phyloP scores from a whole-genome alignment of 1,284 basidiomycete genomes.

The Xanthoconium separans region DNA sequence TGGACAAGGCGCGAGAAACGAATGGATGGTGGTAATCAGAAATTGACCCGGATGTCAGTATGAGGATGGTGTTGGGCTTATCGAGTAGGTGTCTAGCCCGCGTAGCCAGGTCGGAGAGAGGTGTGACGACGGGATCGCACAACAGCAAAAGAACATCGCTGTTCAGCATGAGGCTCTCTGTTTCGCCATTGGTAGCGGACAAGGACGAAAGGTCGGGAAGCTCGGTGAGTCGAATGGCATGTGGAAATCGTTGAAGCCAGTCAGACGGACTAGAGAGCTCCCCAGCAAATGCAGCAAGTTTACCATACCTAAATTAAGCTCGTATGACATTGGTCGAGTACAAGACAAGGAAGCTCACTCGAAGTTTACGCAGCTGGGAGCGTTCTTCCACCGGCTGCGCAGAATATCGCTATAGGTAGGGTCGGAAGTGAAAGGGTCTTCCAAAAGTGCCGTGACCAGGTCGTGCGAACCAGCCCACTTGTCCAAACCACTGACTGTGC shows the following conservation, averaged over 20 bases:
- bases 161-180: slow-evolving; percentile 38
- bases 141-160: slow-evolving; percentile 62
- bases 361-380: slow-evolving; percentile 35
- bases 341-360: slow-evolving; percentile 38
- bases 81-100: slow-evolving; percentile 37
- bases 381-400: slow-evolving; percentile 45
- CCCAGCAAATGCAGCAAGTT: slow-evolving; percentile 16
- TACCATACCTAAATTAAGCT: slow-evolving; percentile 22
- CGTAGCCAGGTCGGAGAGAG: slow-evolving; percentile 39
- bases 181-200: slow-evolving; percentile 14
- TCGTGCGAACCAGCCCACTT: slow-evolving; percentile 49
- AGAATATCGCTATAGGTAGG: slow-evolving; percentile 39
- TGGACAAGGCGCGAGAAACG: slow-evolving; percentile 19
- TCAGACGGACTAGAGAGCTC: slow-evolving; percentile 42
- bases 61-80: slow-evolving; percentile 53
- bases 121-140: slow-evolving; percentile 54
- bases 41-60: slow-evolving; percentile 39
- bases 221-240: slow-evolving; percentile 50
- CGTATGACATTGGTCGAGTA: background rate
- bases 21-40: slow-evolving; percentile 16
- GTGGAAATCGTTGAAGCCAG: slow-evolving; percentile 52
- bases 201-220: slow-evolving; percentile 31
- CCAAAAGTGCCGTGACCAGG: slow-evolving; percentile 65
- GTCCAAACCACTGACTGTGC: slow-evolving; percentile 55
- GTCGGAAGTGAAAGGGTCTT: slow-evolving; percentile 62